These are phyloP conservation scores for Phytopythium cucurbitacearum DNA, from an alignment of 352 stramenopile genomes.

Conservation along the genomic window DNA sequence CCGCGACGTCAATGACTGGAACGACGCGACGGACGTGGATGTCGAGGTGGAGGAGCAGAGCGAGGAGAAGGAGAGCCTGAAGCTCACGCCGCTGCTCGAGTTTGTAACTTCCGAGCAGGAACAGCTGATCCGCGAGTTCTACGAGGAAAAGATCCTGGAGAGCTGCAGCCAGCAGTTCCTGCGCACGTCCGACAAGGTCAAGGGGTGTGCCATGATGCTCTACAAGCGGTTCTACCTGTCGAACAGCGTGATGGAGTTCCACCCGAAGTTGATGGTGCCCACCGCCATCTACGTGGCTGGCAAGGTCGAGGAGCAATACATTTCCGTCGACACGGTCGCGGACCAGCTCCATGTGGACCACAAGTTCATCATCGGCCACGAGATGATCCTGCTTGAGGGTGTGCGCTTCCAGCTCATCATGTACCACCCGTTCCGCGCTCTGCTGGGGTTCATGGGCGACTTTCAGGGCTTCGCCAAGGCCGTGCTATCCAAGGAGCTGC, in stretches of 20 bases:
- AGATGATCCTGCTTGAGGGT: constrained; percentile 85
- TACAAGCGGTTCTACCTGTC: constrained; percentile 89
- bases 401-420: constrained; percentile 89
- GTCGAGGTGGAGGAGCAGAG: constrained; percentile 32
- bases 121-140: constrained; percentile 56
- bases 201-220: constrained; percentile 78
- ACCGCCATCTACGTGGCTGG: constrained; percentile 86
- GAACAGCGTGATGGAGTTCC: constrained; percentile 88
- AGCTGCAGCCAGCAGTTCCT: constrained; percentile 81
- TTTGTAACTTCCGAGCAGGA: constrained; percentile 66
- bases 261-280: constrained; percentile 81
- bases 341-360: constrained; percentile 82
- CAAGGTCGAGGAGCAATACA: constrained; percentile 90
- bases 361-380: constrained; percentile 82
- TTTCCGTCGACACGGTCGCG: constrained; percentile 80
- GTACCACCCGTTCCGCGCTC: constrained; percentile 82
- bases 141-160: constrained; percentile 79
- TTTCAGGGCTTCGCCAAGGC: constrained; percentile 73
- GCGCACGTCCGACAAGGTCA: constrained; percentile 84
- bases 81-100: constrained; percentile 49
- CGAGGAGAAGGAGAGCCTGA: constrained; percentile 48
- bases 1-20: constrained; percentile 68
- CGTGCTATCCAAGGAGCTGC: constrained; percentile 45
- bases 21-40: constrained; percentile 60
- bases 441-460: constrained; percentile 82